Percentiles rank a stretch among this genome's conserved stretches.
phyloP scores from a whole-genome alignment of 1,284 basidiomycete species.

The Apiotrichum montevideense region DNA sequence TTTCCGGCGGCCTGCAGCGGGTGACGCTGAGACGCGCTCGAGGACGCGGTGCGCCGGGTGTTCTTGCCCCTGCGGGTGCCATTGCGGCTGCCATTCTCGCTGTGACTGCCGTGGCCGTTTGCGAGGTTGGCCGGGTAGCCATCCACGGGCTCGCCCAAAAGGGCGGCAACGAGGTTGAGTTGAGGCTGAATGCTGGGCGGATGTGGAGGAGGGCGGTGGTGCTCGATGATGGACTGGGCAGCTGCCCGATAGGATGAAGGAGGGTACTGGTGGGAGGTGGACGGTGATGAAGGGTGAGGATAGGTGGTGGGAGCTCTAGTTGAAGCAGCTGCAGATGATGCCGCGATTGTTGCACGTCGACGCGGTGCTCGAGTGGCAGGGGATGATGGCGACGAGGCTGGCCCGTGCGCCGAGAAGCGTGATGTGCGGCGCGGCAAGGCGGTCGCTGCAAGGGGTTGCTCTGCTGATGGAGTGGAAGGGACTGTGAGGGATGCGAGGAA shows the following conservation, averaged over 20 bases:
- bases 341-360: neutral
- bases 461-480: neutral
- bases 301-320: neutral
- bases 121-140: neutral
- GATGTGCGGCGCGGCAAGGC: neutral
- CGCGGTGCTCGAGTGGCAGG: neutral
- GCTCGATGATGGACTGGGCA: conserved; percentile 2
- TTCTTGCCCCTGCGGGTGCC: neutral
- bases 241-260: neutral
- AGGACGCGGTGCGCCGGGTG: neutral
- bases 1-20: neutral
- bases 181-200: conserved; percentile 2
- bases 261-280: neutral
- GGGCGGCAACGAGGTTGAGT: conserved; percentile 1
- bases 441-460: neutral
- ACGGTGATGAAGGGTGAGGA: neutral
- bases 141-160: neutral
- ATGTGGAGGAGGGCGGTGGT: conserved; percentile 4
- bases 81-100: neutral
- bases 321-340: neutral
- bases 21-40: neutral
- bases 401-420: neutral
- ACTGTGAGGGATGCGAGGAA: too few relatives aligned
- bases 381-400: neutral
- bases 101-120: neutral